Base-by-base conservation (phyloP, 306 rosid species). In the Potentilla sterilis region DNA sequence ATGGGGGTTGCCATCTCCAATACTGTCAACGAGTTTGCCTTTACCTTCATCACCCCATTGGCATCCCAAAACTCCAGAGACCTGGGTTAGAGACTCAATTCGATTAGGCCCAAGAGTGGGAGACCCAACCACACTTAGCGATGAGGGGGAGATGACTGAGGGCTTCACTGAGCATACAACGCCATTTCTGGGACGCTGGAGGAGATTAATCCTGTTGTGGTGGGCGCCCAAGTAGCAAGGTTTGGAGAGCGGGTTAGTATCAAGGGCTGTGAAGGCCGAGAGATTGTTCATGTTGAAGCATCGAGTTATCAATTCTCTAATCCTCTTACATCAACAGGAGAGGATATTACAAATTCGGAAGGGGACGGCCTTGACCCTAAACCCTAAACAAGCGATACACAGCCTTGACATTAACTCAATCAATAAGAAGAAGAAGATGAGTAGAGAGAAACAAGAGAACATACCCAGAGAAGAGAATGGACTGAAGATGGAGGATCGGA, bases 1-100 rank as follows among this genome's bases (percentile, higher is more conserved):
- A 82, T 88, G n/a, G 89, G 35, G 99, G 99, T 77, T 95, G 97
- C 99, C 99, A 95, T 79, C 97, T 90, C 97, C 96, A 87, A 55
- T 84, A 95, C 99, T 84, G 46, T 92, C 99, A 2, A 95, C 98
- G 42, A 95, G 93, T 64, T 95, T 95, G 38, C 99, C 99, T 76
- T 95, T 95, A 44, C 99, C 99, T 85, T 95, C 99, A 68, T 95
- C 99, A 2, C 99, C 98, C 97, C 98, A 95, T 69, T 95, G 99
- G 82, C 93, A 85, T 37, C 99, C 97, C 73, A 92, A 75, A 16
- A 95, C 99, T 11, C 93, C 98, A 0, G 99, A 92, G 0, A 95
- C 93, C 79, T 92, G 97, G 66, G 91, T 89, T 6, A 92, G 87
- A 0, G 96, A 85, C 49, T 74, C 97, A 80, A 95, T 92, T 48